Evolutionary conservation across 192 early-diverging fungal species (phyloP), one percentile per base, ranked within the genome.

Genomic region (Gorgonomyces haynaldii): DNA sequence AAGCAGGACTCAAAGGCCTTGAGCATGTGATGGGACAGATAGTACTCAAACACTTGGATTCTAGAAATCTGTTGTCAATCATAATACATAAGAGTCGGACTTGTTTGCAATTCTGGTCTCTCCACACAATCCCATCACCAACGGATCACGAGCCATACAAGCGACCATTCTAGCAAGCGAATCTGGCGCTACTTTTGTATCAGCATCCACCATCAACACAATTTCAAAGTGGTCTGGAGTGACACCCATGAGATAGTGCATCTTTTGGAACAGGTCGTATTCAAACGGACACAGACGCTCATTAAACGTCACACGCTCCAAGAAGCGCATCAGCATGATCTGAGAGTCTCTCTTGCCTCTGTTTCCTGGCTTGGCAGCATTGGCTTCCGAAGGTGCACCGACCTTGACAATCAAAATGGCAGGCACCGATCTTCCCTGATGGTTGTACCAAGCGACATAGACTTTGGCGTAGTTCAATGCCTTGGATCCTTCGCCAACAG

Each of bases 11-110:
- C 93, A 56, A 97, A 97, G 0, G 89, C 88, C 58, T 97, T 97
- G 38, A 81, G 81, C 45, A 97, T 65, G 61, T 94, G 89, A 61
- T 97, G 93, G 30, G 87, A 89, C 42, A 95, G 89, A 61, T 88
- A 97, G 67, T 97, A 97, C 72, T 97, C 93, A 63, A 88, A 97
- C 13, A 97, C 93, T 65, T 96, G 93, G 56, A 97, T 97, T 57
- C 79, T 78, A 0, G 87, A 88, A 16, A 93, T 85, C 89, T n/a
- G n/a, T n/a, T n/a, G n/a, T n/a, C n/a, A n/a, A n/a, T n/a, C n/a
- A n/a, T n/a, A n/a, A n/a, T n/a, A n/a, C n/a, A n/a, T 88, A 78
- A 0, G 52, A 85, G 22, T 81, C 70, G 2, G 70, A 74, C 70
- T 91, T 94, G 77, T 97, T 97, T 15, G 75, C 83, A 64, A 97